These are phyloP conservation scores for Sicyos edulis DNA, from an alignment of 306 rosid species.

Conservation along the genomic window DNA sequence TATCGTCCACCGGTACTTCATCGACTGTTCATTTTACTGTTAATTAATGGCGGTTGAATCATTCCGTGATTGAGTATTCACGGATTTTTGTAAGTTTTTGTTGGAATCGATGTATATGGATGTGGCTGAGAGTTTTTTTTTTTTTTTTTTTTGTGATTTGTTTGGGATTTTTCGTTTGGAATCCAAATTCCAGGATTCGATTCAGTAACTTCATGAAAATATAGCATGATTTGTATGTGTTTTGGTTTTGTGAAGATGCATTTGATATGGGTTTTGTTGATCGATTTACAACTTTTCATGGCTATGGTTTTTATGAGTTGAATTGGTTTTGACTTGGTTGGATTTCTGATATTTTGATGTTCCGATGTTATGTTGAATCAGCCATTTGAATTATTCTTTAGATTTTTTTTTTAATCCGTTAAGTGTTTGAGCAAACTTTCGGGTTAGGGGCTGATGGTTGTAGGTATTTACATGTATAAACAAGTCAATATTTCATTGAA, in stretches of 20 bases:
- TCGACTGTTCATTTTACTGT: background rate
- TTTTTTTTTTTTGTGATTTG: background rate
- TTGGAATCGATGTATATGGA: background rate
- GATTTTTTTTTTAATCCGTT: too few relatives aligned
- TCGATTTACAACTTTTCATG: background rate
- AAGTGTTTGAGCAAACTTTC: too few relatives aligned
- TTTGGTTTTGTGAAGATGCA: background rate
- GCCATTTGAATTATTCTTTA: slow-evolving; percentile 1
- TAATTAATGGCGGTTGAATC: background rate
- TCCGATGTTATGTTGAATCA: background rate
- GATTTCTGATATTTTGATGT: background rate
- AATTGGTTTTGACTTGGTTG: background rate
- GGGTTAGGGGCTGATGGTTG: too few relatives aligned
- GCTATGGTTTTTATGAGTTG: background rate
- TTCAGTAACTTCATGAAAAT: background rate
- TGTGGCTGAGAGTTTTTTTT: background rate
- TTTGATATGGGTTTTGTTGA: background rate
- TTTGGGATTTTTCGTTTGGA: background rate
- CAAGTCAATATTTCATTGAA: too few relatives aligned
- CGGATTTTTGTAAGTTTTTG: background rate
- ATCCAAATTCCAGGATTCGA: background rate
- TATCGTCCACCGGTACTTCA: background rate
- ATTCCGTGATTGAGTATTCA: background rate
- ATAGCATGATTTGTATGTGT: background rate
- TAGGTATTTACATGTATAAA: too few relatives aligned